Evolutionary conservation across 768 basidiomycete genomes (phyloP).

Genomic region (Rhizopogon rudus): DNA sequence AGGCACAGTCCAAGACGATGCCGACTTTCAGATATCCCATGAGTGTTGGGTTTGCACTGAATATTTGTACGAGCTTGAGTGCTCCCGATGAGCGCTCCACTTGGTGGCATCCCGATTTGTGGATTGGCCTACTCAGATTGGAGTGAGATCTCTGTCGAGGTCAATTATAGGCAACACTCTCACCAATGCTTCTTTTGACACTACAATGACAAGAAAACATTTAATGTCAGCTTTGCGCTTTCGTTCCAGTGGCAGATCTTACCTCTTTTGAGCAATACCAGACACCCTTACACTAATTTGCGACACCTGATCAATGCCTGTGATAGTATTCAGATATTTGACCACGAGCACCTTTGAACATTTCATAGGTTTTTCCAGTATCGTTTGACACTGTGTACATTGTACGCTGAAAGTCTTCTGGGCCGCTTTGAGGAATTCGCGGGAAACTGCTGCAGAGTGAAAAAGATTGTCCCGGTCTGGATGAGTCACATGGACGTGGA

Average conservation of each 20-base stretch:
- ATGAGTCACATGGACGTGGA: too few species aligned
- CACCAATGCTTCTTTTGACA: conserved; percentile 17
- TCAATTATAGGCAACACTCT: not conserved
- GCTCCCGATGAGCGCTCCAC: conserved; percentile 12
- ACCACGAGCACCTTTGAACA: conserved; percentile 7
- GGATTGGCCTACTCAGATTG: conserved; percentile 5
- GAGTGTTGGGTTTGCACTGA: conserved; percentile 6
- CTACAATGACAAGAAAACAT: not conserved
- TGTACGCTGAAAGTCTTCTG: not conserved
- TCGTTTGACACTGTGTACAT: conserved; percentile 12
- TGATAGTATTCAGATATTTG: not conserved
- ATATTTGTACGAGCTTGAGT: conserved; percentile 9
- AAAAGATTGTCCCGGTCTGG: too few species aligned
- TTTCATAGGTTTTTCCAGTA: not conserved
- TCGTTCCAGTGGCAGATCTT: not conserved
- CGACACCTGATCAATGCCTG: not conserved
- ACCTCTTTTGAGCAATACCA: conserved; percentile 17
- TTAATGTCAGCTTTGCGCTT: not conserved
- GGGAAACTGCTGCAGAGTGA: not conserved
- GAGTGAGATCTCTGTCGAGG: not conserved
- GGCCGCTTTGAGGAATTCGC: conserved; percentile 8
- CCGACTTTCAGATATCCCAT: conserved; percentile 7
- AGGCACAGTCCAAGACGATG: conserved; percentile 9
- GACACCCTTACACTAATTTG: conserved; percentile 12
- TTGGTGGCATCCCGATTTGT: conserved; percentile 7